Percentiles rank a stretch among this genome's conserved stretches.
Conservation (phyloP, 441 rosid genomes). For the Corymbia citriodora region DNA sequence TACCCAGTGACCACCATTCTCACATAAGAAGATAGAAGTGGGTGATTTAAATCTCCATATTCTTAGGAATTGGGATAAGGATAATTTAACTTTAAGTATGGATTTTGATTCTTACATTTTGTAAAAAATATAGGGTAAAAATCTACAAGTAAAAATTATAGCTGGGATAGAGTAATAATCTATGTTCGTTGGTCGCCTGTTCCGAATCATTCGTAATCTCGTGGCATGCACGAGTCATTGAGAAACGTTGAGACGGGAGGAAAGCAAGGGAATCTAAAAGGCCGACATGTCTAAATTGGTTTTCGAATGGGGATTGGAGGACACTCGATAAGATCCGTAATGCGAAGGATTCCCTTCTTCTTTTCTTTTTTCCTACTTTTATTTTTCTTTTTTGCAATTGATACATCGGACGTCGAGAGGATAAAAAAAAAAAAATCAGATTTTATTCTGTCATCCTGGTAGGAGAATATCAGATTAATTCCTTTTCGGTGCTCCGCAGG, state of each 20-base stretch:
- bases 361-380: neutral
- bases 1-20: too few species aligned
- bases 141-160: too few species aligned
- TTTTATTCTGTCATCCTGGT: neutral
- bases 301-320: neutral
- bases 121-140: too few species aligned
- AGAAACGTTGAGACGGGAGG: neutral
- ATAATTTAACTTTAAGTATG: too few species aligned
- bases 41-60: too few species aligned
- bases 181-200: neutral
- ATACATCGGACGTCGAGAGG: neutral
- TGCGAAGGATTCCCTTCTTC: neutral
- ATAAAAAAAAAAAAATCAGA: neutral
- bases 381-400: neutral
- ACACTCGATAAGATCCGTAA: neutral
- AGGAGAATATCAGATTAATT: neutral
- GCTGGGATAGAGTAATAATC: too few species aligned
- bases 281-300: neutral
- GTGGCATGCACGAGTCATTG: rapidly evolving
- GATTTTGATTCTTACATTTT: too few species aligned
- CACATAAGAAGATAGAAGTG: too few species aligned
- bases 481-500: neutral
- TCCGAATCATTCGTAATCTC: neutral
- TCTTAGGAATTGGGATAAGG: too few species aligned
- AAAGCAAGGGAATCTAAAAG: neutral